Evolutionary conservation across 1,139 yeast genomes (phyloP).

Genomic region (Zygosaccharomyces pseudobailii): DNA sequence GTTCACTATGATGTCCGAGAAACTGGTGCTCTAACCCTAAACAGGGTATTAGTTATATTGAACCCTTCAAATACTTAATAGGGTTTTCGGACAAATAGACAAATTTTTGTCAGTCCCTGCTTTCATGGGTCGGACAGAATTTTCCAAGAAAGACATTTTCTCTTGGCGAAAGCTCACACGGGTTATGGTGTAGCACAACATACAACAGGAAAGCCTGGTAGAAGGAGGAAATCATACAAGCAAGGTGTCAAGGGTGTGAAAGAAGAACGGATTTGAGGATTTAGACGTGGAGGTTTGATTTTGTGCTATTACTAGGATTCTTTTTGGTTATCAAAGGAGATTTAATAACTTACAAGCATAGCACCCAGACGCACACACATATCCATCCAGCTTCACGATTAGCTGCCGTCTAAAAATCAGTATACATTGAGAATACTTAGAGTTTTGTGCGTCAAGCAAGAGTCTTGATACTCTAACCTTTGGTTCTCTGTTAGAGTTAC

Average conservation of each 20-base stretch:
- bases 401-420: neutral
- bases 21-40: too few species aligned
- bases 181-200: slow-evolving; percentile 3
- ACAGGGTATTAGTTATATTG: too few species aligned
- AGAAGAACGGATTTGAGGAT: neutral
- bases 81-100: neutral
- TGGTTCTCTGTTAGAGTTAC: slow-evolving; percentile 2
- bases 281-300: neutral
- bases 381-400: neutral
- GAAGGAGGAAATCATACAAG: neutral
- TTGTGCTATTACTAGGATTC: neutral
- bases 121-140: neutral
- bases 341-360: neutral
- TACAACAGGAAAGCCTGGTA: neutral
- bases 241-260: neutral
- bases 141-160: neutral
- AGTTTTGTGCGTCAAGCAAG: neutral
- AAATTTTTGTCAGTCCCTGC: neutral
- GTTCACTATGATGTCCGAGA: too few species aligned
- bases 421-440: neutral
- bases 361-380: neutral
- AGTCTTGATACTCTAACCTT: neutral
- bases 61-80: too few species aligned
- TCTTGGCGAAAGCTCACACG: neutral
- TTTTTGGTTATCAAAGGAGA: neutral